These are phyloP conservation scores for Penicillium canescens DNA, from an alignment of 495 filamentous ascomycete genomes.

Conservation along the genomic window DNA sequence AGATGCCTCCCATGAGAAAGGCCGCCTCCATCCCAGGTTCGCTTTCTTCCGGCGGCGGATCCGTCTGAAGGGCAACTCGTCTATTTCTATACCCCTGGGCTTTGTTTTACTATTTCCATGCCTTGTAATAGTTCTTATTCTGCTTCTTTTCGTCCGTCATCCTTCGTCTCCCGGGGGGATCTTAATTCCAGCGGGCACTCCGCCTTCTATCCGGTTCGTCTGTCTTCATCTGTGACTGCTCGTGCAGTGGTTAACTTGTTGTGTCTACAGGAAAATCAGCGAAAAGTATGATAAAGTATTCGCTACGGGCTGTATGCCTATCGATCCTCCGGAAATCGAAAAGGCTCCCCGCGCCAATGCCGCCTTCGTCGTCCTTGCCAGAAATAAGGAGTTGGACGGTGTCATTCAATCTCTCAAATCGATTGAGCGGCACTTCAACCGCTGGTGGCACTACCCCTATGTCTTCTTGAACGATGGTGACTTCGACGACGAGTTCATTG, in stretches of 20 bases:
- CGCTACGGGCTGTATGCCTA: slow-evolving; percentile 75
- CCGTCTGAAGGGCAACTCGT: slow-evolving; percentile 90
- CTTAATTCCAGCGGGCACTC: slow-evolving; percentile 85
- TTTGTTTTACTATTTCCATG: slow-evolving; percentile 91
- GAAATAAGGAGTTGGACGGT: slow-evolving; percentile 95
- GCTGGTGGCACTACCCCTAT: slow-evolving; percentile 98
- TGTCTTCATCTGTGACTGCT: neutral
- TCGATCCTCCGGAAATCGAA: slow-evolving; percentile 51
- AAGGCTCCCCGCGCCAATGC: slow-evolving; percentile 83
- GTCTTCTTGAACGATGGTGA: slow-evolving; percentile 98
- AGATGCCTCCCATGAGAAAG: slow-evolving; percentile 56
- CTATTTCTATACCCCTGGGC: slow-evolving; percentile 89
- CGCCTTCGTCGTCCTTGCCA: slow-evolving; percentile 91
- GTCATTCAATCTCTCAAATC: slow-evolving; percentile 97
- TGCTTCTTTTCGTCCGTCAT: slow-evolving; percentile 87
- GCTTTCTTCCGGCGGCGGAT: slow-evolving; percentile 87
- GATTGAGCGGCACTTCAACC: slow-evolving; percentile 98
- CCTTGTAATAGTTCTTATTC: slow-evolving; percentile 87
- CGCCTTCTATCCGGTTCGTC: slow-evolving; percentile 85
- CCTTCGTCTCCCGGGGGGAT: slow-evolving; percentile 79
- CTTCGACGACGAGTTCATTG: slow-evolving; percentile 91
- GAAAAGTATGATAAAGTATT: slow-evolving; percentile 98
- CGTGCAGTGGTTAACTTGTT: slow-evolving; percentile 10
- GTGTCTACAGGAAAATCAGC: slow-evolving; percentile 78
- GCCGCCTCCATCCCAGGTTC: slow-evolving; percentile 57